Base-by-base conservation (phyloP, 805 yeast genomes). In the Metschnikowia similis region DNA sequence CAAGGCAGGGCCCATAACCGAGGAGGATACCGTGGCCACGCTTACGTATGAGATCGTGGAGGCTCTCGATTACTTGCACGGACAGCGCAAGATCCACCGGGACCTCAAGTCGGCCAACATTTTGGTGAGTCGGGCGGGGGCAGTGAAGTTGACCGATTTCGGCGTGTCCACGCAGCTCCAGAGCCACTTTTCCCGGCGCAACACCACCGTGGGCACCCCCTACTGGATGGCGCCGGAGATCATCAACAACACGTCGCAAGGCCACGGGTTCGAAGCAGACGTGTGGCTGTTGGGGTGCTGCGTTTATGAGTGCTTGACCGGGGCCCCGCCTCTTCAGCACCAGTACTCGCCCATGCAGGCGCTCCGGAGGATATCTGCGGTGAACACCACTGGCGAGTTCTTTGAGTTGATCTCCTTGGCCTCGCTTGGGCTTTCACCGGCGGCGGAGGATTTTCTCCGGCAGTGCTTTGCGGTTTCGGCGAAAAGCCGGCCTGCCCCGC, bases 211-310 rank as follows among this genome's bases (percentile, higher is more conserved):
- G 3, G 85, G 85, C 0, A 80, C 85, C 0, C 84, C 85, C 0
- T 80, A 80, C 57, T 81, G 84, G 83, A 79, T 81, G 84, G 81
- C 85, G 0, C 85, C 85, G 0, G 85, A 81, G 49, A 80, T 81
- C 1, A 79, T 81, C 27, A 60, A 74, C 54, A 77, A 81, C 55
- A 81, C 41, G 8, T 17, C 78, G 53, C 81, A 83, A n/a, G 84
- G 79, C 47, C 77, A 74, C 55, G 63, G 70, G 47, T 72, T 53
- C 55, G 77, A 81, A 46, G 91, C 92, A 0, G 94, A 86, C 64
- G 76, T 86, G 3, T 86, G 94, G 94, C 83, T 89, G 8, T 67
- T 86, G 51, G 94, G 92, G 1, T 85, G 89, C 52, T 86, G 92
- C 34, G 82, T 87, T 2, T 83, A 83, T 49, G 95, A 87, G 61